Conservation (phyloP, 257 asterid species). For the Penstemon barbatus region DNA sequence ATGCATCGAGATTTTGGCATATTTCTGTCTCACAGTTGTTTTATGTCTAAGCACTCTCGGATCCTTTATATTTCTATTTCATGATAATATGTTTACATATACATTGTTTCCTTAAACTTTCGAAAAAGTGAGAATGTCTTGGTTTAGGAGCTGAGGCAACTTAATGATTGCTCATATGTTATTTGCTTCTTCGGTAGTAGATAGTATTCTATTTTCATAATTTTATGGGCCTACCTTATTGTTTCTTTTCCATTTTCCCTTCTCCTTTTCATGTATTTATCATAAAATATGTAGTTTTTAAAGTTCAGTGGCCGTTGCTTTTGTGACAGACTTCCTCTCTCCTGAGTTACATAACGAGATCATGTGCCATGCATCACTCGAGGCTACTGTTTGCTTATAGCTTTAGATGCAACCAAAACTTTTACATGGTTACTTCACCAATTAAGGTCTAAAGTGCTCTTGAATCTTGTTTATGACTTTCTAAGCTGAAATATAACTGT, state of each 20-base stretch:
- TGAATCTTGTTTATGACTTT: constrained; percentile 14
- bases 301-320: too few relatives aligned
- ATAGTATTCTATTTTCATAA: too few relatives aligned
- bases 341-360: constrained; percentile 21
- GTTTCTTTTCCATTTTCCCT: not conserved
- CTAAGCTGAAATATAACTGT: constrained; percentile 21
- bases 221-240: not conserved
- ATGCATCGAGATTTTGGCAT: not conserved
- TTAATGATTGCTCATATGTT: not conserved
- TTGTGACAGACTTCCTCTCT: constrained; percentile 1
- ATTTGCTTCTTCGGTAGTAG: too few relatives aligned
- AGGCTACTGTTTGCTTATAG: constrained; percentile 4
- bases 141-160: not conserved
- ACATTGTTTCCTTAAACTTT: not conserved
- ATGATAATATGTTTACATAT: not conserved
- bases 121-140: not conserved
- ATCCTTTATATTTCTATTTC: not conserved
- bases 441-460: constrained; percentile 22
- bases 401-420: constrained; percentile 1
- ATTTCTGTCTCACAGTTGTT: not conserved
- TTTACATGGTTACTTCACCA: constrained; percentile 22
- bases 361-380: constrained; percentile 1
- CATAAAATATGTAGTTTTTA: not conserved
- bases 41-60: not conserved
- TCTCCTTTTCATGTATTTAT: not conserved